Evolutionary conservation across 164 flowering plant species (phyloP).

Genomic region (Platanus orientalis): DNA sequence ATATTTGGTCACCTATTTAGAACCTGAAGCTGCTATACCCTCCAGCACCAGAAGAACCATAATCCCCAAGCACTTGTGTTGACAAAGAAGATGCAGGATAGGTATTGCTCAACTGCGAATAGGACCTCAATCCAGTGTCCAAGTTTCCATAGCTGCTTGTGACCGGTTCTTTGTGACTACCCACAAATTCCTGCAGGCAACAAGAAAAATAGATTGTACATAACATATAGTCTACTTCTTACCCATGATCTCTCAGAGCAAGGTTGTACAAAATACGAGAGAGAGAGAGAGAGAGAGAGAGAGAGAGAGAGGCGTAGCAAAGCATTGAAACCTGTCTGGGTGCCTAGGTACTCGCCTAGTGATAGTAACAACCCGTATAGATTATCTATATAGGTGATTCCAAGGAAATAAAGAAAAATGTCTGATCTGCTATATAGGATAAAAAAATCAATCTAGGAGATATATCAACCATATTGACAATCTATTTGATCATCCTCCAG

Average conservation of each 20-base stretch:
- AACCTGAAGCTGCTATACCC: conserved; percentile 55
- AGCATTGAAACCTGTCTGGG: too few relatives aligned
- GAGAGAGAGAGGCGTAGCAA: too few relatives aligned
- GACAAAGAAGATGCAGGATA: conserved; percentile 51
- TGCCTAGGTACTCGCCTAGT: not conserved
- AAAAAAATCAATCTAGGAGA: too few relatives aligned
- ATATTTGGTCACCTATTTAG: conserved; percentile 18
- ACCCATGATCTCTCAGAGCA: not conserved
- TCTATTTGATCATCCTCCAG: too few relatives aligned
- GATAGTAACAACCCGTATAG: not conserved
- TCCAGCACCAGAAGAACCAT: conserved; percentile 60
- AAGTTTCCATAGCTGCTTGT: conserved; percentile 42
- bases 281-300: too few relatives aligned
- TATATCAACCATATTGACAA: too few relatives aligned
- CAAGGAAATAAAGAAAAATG: too few relatives aligned
- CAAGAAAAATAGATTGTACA: not conserved
- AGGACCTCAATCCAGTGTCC: conserved; percentile 49
- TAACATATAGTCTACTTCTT: not conserved
- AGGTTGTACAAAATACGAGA: not conserved
- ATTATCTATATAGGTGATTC: too few relatives aligned
- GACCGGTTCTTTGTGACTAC: conserved; percentile 46
- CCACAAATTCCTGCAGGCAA: conserved; percentile 51
- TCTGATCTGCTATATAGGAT: too few relatives aligned
- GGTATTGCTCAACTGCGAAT: conserved; percentile 39
- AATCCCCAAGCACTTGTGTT: conserved; percentile 43